A percentile compares a stretch with the other conserved stretches of the same genome.
Conservation (phyloP, 1,284 basidiomycete species). For the Heterobasidion annosum region DNA sequence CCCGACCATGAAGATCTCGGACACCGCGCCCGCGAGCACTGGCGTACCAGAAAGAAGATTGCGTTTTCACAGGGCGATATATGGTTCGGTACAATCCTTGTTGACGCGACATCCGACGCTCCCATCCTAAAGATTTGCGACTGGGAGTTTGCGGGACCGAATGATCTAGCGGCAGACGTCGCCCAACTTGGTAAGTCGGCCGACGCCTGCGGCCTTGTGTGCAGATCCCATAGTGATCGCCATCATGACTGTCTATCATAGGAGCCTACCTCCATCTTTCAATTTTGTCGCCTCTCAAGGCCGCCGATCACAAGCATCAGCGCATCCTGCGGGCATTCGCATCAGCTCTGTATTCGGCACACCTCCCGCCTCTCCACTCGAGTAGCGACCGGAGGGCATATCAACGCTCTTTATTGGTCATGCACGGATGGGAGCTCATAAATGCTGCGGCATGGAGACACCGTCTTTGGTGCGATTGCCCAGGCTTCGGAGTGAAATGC, state of each 20-base stretch:
- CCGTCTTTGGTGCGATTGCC: constrained; percentile 1
- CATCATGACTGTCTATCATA: background rate
- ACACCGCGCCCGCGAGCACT: background rate
- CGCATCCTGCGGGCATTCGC: background rate
- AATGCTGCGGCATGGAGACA: constrained; percentile 3
- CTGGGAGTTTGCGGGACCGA: constrained; percentile 4
- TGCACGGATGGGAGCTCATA: constrained; percentile 4
- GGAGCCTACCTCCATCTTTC: constrained; percentile 3
- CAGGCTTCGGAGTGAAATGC: constrained; percentile 1
- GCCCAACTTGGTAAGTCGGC: constrained; percentile 1
- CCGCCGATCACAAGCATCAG: background rate
- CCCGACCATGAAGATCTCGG: background rate
- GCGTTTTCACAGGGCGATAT: constrained; percentile 4
- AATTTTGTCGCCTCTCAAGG: background rate
- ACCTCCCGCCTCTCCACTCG: background rate
- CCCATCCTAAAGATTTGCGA: background rate
- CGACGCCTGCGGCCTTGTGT: background rate
- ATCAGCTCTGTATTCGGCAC: background rate
- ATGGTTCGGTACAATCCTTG: constrained; percentile 3
- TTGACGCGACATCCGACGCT: background rate
- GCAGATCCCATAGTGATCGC: background rate
- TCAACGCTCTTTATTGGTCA: background rate
- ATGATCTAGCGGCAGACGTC: constrained; percentile 2
- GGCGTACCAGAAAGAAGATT: background rate
- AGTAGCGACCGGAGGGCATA: background rate